Base-by-base conservation (phyloP, 2,329 filamentous ascomycete genomes). In the Exophiala sp. region DNA sequence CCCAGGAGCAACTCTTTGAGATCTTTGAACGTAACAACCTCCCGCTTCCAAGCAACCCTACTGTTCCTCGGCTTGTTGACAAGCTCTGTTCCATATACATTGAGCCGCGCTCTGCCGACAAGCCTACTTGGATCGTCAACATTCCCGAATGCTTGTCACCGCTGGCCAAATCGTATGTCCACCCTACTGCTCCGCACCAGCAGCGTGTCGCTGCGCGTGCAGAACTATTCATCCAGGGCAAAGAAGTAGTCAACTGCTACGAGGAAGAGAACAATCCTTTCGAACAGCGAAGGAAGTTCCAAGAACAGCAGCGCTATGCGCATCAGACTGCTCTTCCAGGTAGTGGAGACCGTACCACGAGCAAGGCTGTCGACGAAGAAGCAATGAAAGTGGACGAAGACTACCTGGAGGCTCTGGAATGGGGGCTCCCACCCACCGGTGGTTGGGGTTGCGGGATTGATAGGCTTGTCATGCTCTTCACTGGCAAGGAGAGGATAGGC, bases 361-460 rank as follows among this genome's bases (percentile, higher is more conserved):
- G 22, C 13, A 3, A 22, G 6, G 72, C 70, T 29, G 74, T 63
- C 11, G 71, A 78, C 40, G 68, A 70, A 53, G 60, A 71, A 52
- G 61, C 76, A 60, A 62, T 77, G 66, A 61, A 67, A 42, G 65
- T 83, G 8, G 89, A 96, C 62, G 85, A 94, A 70, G 85, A 80
- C 62, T 98, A 95, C 63, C 72, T 96, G 40, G 79, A 84, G 59
- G 88, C 87, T 2, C 69, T 98, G 43, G 88, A 95, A 66, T 88
- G 87, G 70, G 93, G 88, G 0, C 71, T 98, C 52, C 93, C 93
- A n/a, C 88, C 93, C 0, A 98, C 93, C 0, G 93, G 91, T 0
- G 93, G 93, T 3, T 98, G 93, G 93, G 93, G 93, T 1, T 94
- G 89, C 62, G 93, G 93, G 1, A 74, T 98, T 35, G 93, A 98